A percentile compares a stretch with the other conserved stretches of the same genome.
Evolutionary conservation across 352 stramenopile species (phyloP).

Genomic region (Phytopythium cucurbitacearum): DNA sequence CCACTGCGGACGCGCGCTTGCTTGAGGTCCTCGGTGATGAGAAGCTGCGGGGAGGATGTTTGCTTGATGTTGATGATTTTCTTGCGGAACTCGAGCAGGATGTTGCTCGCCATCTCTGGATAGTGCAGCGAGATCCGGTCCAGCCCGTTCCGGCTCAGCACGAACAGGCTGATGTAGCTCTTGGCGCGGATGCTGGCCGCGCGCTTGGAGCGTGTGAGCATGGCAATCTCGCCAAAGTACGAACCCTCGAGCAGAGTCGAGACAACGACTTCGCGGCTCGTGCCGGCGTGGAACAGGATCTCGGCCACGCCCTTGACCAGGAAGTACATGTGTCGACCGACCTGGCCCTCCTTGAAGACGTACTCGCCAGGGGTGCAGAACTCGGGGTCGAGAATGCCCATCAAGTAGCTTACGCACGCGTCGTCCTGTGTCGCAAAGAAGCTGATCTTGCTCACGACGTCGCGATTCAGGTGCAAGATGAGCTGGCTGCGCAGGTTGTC

Average conservation of each 20-base stretch:
- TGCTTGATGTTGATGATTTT: slow-evolving; percentile 82
- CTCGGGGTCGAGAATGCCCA: slow-evolving; percentile 73
- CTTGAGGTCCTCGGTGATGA: slow-evolving; percentile 29
- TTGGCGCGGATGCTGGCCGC: slow-evolving; percentile 78
- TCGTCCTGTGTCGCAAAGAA: slow-evolving; percentile 82
- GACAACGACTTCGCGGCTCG: slow-evolving; percentile 47
- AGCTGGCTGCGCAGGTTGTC: slow-evolving; percentile 73
- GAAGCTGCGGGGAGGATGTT: slow-evolving; percentile 28
- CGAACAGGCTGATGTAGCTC: slow-evolving; percentile 72
- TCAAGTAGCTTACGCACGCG: slow-evolving; percentile 77
- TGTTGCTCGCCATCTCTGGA: slow-evolving; percentile 74
- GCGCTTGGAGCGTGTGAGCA: slow-evolving; percentile 76
- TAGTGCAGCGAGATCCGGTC: slow-evolving; percentile 75
- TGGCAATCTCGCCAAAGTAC: slow-evolving; percentile 82
- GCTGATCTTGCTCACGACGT: slow-evolving; percentile 77
- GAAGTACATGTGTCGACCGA: slow-evolving; percentile 84
- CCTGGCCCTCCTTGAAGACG: slow-evolving; percentile 80
- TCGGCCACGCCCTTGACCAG: slow-evolving; percentile 71
- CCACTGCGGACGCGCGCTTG: slow-evolving; percentile 26
- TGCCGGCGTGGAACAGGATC: slow-evolving; percentile 61
- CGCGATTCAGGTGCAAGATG: slow-evolving; percentile 73
- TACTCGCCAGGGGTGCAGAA: slow-evolving; percentile 78
- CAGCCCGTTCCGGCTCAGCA: slow-evolving; percentile 66
- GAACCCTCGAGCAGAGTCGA: slow-evolving; percentile 60
- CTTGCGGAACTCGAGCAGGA: slow-evolving; percentile 70